phyloP scores from a whole-genome alignment of 768 basidiomycete genomes.

The Phallus indusiatus region DNA sequence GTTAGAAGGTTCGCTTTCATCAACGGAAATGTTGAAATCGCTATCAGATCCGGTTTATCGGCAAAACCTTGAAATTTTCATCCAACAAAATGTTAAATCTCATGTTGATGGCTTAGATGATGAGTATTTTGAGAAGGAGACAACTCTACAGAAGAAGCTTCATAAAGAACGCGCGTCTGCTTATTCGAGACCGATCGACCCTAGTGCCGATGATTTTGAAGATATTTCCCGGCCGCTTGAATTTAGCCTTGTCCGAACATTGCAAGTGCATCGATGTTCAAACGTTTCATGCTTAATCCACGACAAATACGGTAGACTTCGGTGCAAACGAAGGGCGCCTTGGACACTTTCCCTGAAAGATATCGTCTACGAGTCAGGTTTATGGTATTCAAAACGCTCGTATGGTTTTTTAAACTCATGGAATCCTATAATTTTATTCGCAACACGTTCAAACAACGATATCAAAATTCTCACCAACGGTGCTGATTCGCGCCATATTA shows the following conservation, averaged over 20 bases:
- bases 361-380: conserved; percentile 12
- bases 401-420: conserved; percentile 16
- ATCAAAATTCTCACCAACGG: conserved; percentile 30
- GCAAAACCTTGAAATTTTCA: conserved; percentile 15
- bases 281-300: conserved; percentile 14
- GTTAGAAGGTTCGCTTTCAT: conserved; percentile 18
- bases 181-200: conserved; percentile 30
- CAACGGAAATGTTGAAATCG: conserved; percentile 12
- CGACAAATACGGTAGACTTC: conserved; percentile 10
- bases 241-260: not conserved
- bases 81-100: conserved; percentile 24
- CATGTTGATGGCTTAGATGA: conserved; percentile 19
- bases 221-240: conserved; percentile 14
- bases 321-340: conserved; percentile 26
- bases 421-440: conserved; percentile 19
- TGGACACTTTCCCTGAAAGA: conserved; percentile 9
- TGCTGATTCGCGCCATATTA: conserved; percentile 22
- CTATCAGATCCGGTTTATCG: no score
- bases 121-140: conserved; percentile 11
- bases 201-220: conserved; percentile 7
- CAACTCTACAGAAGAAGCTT: conserved; percentile 21
- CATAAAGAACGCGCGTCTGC: no score
- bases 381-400: conserved; percentile 12
- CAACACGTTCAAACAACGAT: conserved; percentile 31
- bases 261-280: conserved; percentile 29